Base-by-base conservation (phyloP, 441 rosid species). In the Erysimum pusillum region DNA sequence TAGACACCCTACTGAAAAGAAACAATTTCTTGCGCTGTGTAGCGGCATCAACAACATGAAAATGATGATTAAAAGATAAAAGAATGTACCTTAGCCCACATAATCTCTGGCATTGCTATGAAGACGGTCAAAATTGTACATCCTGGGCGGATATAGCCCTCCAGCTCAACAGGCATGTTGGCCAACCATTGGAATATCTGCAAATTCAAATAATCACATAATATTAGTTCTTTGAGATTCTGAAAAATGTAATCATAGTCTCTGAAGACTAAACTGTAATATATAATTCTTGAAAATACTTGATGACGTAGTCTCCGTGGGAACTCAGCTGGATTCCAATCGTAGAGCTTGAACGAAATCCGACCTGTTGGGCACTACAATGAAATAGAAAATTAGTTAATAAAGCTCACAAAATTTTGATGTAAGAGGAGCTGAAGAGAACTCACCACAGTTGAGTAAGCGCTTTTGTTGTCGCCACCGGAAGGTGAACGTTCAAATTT, bases 311-410 rank as follows among this genome's bases (percentile, higher is more conserved):
- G 97, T 85, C 97, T 91, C 83, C 99, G 85, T 1, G 99, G 99
- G 76, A 96, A 96, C 81, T 96, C 99, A 4, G 99, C 99, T 2
- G 99, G 99, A 82, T 96, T 96, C 99, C 99, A 96, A 75, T 96
- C 99, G 81, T 93, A 96, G 73, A 96, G 97, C 87, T 96, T 96
- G 84, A 96, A 96, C 17, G 98, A 93, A 82, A 96, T 90, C 64
- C 97, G 90, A 74, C 97, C 99, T 53, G 99, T 90, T 46, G 99
- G 98, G 65, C 97, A 91, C 99, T 96, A 73, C 69, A 90, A 60
- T 35, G 36, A 75, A 81, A 80, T 12, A 75, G n/a, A 61, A 62
- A 60, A 71, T 71, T 49, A 86, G 78, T 63, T 71, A 9, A 60
- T 18, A 69, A 44, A 36, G 42, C 57, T 36, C 28, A 66, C 8